These are phyloP conservation scores for Globisporangium perplexum DNA, from an alignment of 352 stramenopile species.

Conservation along the genomic window DNA sequence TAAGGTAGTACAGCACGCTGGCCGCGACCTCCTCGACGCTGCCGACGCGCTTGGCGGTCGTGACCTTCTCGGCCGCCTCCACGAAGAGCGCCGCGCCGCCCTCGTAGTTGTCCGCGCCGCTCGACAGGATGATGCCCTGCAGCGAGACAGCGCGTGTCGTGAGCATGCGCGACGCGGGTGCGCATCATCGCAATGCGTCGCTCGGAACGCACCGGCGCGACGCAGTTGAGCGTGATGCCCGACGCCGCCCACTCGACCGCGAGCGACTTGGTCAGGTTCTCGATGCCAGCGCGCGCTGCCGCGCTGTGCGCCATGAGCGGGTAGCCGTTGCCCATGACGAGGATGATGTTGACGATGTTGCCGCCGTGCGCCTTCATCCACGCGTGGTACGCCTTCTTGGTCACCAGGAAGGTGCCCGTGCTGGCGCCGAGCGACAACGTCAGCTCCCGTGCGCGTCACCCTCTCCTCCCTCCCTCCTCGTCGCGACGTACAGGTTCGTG, in stretches of 20 bases:
- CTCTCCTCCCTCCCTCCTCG: neutral
- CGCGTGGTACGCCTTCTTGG: conserved; percentile 88
- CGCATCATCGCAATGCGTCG: too few species aligned
- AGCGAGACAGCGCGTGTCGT: conserved; percentile 17
- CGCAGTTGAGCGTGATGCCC: conserved; percentile 91
- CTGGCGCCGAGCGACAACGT: conserved; percentile 14
- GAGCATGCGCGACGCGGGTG: conserved; percentile 10
- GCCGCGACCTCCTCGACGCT: conserved; percentile 85
- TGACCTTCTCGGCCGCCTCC: conserved; percentile 69
- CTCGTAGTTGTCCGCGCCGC: conserved; percentile 87
- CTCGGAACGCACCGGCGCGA: conserved; percentile 68
- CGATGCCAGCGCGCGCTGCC: conserved; percentile 88
- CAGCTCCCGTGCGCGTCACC: neutral
- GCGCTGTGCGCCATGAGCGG: conserved; percentile 88
- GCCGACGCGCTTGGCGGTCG: conserved; percentile 83
- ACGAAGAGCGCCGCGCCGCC: conserved; percentile 84
- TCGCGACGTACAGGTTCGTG: conserved; percentile 77
- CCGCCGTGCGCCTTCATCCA: conserved; percentile 93
- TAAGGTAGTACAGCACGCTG: conserved; percentile 81
- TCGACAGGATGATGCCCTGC: conserved; percentile 75
- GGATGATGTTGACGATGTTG: conserved; percentile 94
- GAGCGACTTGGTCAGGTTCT: conserved; percentile 94
- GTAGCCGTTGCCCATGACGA: conserved; percentile 93
- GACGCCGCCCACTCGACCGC: conserved; percentile 91
- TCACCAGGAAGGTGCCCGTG: conserved; percentile 91